Conservation (phyloP, 441 rosid species). For the Corymbia calophylla region DNA sequence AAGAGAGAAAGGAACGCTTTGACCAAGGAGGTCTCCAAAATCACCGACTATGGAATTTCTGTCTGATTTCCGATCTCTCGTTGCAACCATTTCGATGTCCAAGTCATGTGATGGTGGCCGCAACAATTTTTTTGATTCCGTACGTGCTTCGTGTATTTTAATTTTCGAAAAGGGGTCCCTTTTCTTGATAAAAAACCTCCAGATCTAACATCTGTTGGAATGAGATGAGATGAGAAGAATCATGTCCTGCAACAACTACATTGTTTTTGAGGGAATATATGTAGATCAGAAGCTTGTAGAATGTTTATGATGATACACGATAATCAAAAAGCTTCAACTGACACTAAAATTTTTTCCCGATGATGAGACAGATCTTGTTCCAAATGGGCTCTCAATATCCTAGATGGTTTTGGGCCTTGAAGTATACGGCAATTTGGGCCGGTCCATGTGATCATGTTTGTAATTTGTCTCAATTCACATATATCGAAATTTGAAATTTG, state of each 20-base stretch:
- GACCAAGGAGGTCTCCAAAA: conserved; percentile 79
- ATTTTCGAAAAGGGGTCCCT: background rate
- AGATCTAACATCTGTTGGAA: background rate
- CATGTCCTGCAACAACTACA: background rate
- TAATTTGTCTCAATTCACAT: background rate
- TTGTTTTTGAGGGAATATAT: background rate
- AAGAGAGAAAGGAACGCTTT: conserved; percentile 61
- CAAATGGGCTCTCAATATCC: background rate
- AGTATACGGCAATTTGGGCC: background rate
- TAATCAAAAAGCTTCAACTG: background rate
- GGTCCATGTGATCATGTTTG: background rate
- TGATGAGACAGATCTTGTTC: background rate
- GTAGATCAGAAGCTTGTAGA: background rate
- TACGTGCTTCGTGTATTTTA: background rate
- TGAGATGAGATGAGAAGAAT: background rate
- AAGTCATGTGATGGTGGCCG: background rate
- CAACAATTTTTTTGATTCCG: background rate
- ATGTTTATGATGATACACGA: background rate
- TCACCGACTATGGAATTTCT: conserved; percentile 82
- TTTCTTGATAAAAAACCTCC: background rate
- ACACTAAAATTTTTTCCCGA: background rate
- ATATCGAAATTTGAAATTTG: too few relatives aligned
- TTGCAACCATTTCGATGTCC: background rate
- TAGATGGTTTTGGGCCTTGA: background rate
- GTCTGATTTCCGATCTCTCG: conserved; percentile 32